A percentile compares a stretch with the other conserved stretches of the same genome.
These are phyloP conservation scores for Hygrocybe punicea DNA, from an alignment of 768 basidiomycete species.

Conservation along the genomic window DNA sequence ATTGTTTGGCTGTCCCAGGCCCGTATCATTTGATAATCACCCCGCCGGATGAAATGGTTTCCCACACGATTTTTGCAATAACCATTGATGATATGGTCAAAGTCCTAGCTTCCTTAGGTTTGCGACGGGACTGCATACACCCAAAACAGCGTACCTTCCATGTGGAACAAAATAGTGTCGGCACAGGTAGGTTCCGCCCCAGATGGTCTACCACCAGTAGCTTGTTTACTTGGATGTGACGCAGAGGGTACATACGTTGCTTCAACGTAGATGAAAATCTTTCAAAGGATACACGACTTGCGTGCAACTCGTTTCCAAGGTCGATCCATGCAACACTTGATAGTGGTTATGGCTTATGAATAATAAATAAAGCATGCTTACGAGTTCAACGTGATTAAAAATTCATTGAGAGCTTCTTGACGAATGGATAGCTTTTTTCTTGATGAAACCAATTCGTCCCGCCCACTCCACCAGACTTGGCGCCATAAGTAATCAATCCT, in stretches of 20 bases:
- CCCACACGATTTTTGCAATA: not conserved
- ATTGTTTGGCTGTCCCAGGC: not conserved
- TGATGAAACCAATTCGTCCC: not conserved
- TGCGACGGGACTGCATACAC: not conserved
- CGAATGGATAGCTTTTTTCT: not conserved
- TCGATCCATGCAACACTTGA: not conserved
- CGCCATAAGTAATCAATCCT: not conserved
- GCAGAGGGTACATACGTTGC: not conserved
- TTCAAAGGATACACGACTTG: not conserved
- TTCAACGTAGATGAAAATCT: not conserved
- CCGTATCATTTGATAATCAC: not conserved
- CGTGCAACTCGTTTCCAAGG: not conserved
- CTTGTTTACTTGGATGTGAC: not conserved
- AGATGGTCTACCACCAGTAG: not conserved
- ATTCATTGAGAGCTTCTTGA: not conserved
- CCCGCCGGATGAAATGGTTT: slow-evolving; percentile 1
- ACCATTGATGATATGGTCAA: slow-evolving; percentile 2
- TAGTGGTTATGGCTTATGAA: not conserved
- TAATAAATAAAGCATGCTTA: not conserved
- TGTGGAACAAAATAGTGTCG: too few species aligned
- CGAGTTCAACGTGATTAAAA: not conserved
- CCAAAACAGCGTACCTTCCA: not conserved
- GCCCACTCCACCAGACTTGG: not conserved
- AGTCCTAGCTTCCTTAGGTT: not conserved
- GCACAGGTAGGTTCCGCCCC: too few species aligned